A percentile compares a stretch with the other conserved stretches of the same genome.
phyloP scores from a whole-genome alignment of 805 yeast species.

The Candida adriatica region DNA sequence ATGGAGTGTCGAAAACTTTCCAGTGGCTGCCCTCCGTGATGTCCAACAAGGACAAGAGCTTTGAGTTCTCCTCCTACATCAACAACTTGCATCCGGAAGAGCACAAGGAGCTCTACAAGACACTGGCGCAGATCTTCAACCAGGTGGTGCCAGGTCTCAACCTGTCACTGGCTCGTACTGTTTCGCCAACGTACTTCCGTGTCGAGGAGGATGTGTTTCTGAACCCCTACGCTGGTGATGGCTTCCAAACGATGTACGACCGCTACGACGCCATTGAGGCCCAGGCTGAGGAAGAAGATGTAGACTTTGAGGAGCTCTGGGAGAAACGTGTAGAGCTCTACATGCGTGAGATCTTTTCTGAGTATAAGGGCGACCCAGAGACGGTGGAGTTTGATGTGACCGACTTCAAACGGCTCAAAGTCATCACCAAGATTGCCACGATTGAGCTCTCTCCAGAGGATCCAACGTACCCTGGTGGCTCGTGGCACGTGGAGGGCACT shows the following conservation, averaged over 20 bases:
- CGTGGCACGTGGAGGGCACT: constrained; percentile 11
- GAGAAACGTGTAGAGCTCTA: constrained; percentile 1
- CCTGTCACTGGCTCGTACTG: constrained; percentile 2
- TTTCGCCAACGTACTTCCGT: constrained; percentile 4
- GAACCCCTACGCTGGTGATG: constrained; percentile 1
- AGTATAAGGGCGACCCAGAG: constrained; percentile 2
- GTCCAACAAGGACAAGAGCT: not conserved
- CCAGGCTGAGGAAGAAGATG: not conserved
- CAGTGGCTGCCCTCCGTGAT: constrained; percentile 6
- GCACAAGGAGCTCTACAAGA: constrained; percentile 1
- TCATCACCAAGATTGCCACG: constrained; percentile 8
- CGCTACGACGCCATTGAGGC: not conserved
- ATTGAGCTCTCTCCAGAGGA: constrained; percentile 6
- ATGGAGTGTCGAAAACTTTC: constrained; percentile 3
- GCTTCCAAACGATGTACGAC: not conserved
- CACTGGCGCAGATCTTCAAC: constrained; percentile 4
- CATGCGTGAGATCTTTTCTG: constrained; percentile 1
- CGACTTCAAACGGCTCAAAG: constrained; percentile 3
- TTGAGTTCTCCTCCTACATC: constrained; percentile 5
- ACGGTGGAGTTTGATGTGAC: constrained; percentile 1
- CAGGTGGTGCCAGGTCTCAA: constrained; percentile 3
- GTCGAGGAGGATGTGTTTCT: constrained; percentile 1
- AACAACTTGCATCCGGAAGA: constrained; percentile 6
- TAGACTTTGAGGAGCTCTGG: constrained; percentile 1
- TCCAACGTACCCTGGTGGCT: constrained; percentile 5